Evolutionary conservation across 2,329 filamentous ascomycete species (phyloP), one percentile per base, ranked within the genome.

Genomic region (Ceratocystiopsis brevicomis): DNA sequence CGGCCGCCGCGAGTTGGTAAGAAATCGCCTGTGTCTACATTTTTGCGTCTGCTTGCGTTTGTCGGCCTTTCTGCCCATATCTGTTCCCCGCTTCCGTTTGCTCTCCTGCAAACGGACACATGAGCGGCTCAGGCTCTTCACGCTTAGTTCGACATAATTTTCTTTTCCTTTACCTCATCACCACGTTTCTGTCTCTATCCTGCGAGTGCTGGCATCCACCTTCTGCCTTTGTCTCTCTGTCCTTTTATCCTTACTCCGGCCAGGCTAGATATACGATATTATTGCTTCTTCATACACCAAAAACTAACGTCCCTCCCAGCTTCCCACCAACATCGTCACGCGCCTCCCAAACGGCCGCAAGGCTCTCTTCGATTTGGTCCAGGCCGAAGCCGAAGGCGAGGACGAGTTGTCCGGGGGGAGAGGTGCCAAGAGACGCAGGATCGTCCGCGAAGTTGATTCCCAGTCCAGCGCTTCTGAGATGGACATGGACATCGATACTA

Each of bases 301-400:
- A 21, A 21, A 21, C 21, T 21, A 8, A 21, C 21, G 21, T 21
- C 21, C 8, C 25, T 30, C 25, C 25, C 36, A 49, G 47, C n/a
- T 44, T 15, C 25, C 43, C 13, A 38, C 44, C 14, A 14, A n/a
- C n/a, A n/a, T 32, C 3, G 25, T 50, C 5, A 32, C 32, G 16
- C 30, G 16, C 4, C 41, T 50, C 5, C 44, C 49, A 10, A 52
- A 52, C 51, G 51, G 51, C 41, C 36, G 39, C 13, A 41, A 42
- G 14, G 48, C 46, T 2, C 40, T 51, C 1, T 25, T 40, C 12
- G 18, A 8, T 10, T 9, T 30, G 4, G 21, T 21, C 21, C 25
- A 42, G 10, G 43, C 14, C 15, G 43, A 43, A 13, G 21, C 19
- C 14, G 37, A 42, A 10, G 39, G 45, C 18, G 33, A 44, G 14